Base-by-base conservation (phyloP, 345 rosid genomes). In the Gossypium rotundifolium region DNA sequence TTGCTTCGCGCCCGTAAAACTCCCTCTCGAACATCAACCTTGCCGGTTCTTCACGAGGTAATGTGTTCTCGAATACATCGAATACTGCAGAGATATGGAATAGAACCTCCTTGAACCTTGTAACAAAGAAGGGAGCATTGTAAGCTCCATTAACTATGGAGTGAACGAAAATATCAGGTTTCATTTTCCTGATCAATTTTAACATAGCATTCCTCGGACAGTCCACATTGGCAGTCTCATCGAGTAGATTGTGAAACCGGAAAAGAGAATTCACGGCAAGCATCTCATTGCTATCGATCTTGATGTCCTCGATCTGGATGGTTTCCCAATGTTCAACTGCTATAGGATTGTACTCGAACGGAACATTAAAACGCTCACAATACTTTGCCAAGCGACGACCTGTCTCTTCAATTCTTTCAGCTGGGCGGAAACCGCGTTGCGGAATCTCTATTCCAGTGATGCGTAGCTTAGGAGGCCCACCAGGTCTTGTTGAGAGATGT, bases 401-500 rank as follows among this genome's bases (percentile, higher is more conserved):
- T 1, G 96, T 90, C 78, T 88, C 96, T 67, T 86, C 87, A 40
- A 90, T 83, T 63, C 85, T 82, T 74, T 90, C 91, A 9, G 88
- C 76, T 7, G 96, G 98, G 18, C 90, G 85, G 73, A 90, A 80
- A 57, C 99, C 97, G 7, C 83, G 78, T 20, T 85, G 88, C 18
- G 99, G 98, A 71, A 90, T 68, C 77, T 95, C 99, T 48, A 95
- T 88, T 48, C 98, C 99, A 0, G 98, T 95, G 20, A 95, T 85
- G 51, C 97, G 86, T 18, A 94, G 84, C 74, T 85, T 87, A 48
- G 89, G 84, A 18, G 90, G 91, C 7, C 96, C 91, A 7, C 79
- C 82, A 7, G 79, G 13, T 54, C 69, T 77, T 20, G 9, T 67
- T 0, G 97, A 74, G 20, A 94, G 84, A 63, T 61, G 40, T 73